Evolutionary conservation across 2,329 filamentous ascomycete species (phyloP), one percentile per base, ranked within the genome.

Genomic region (Calonectria hawksworthii): DNA sequence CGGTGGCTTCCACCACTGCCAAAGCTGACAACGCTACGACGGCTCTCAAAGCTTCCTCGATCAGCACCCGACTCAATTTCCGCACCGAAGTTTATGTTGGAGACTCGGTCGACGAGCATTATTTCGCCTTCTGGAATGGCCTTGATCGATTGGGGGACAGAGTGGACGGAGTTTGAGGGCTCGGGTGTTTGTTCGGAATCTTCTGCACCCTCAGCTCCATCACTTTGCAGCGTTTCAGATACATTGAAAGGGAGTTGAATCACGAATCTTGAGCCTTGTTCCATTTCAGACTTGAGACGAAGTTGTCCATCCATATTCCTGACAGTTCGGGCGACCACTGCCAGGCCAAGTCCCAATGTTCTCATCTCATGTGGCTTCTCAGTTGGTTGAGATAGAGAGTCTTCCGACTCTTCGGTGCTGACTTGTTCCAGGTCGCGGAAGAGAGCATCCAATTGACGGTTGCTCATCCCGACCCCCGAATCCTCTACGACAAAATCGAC

Each of bases 261-360:
- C 26, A 95, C 92, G 77, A 98, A 98, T 68, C 94, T 90, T 23
- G 95, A 96, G 0, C 96, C 96, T 79, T 93, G 94, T 2, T 94
- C 94, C 82, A 94, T 90, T 80, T 97, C 95, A 0, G 95, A 98
- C 80, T 96, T 96, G 1, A 98, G 86, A 2, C 95, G 92, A 36
- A 98, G 85, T 80, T 98, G 96, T 0, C 96, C 96, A 73, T 96
- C 93, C 94, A 98, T 97, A 81, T 96, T 98, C n/a, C 93, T 91
- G 38, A 98, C 89, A 44, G 95, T 95, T 47, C 96, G 92, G 21
- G 95, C 94, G n/a, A 98, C 96, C 16, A 98, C 89, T 0, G 96
- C 96, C n/a, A 98, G 88, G 0, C 96, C 96, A 13, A 98, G 89
- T 0, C 96, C 96, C 1, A 98, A 85, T 0, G 92, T 92, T 64